Conservation (phyloP, 805 yeast species). For the Candida gorgasii region DNA sequence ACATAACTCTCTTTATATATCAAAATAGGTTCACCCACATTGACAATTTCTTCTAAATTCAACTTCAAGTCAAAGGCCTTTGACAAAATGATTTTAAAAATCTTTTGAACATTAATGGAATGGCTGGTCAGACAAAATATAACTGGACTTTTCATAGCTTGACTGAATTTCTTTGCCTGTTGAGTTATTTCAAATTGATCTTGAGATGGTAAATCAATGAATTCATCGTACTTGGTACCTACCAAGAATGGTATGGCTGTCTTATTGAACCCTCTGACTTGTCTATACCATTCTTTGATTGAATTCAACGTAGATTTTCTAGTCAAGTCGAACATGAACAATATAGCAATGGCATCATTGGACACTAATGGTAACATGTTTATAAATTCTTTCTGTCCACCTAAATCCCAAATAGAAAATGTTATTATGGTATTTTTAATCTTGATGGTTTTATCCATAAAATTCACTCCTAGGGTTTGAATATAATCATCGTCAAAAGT, state of each 20-base stretch:
- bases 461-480: conserved; percentile 93
- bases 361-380: conserved; percentile 94
- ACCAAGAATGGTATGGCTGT: conserved; percentile 89
- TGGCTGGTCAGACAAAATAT: conserved; percentile 90
- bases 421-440: conserved; percentile 85
- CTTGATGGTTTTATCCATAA: conserved; percentile 85
- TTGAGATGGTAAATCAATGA: conserved; percentile 72
- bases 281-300: conserved; percentile 94
- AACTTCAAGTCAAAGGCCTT: conserved; percentile 86
- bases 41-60: conserved; percentile 78
- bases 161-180: conserved; percentile 81
- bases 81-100: conserved; percentile 85
- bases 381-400: conserved; percentile 93
- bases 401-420: conserved; percentile 92
- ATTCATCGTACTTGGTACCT: conserved; percentile 91
- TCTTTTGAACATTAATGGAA: conserved; percentile 90
- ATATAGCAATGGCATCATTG: conserved; percentile 86
- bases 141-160: conserved; percentile 82
- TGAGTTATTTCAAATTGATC: conserved; percentile 84
- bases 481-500: conserved; percentile 88
- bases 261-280: conserved; percentile 83
- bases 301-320: conserved; percentile 82
- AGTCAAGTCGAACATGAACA: conserved; percentile 86
- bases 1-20: conserved; percentile 48
- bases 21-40: conserved; percentile 89